Base-by-base conservation (phyloP, 2,329 filamentous ascomycete genomes). In the Scorias spongiosa region DNA sequence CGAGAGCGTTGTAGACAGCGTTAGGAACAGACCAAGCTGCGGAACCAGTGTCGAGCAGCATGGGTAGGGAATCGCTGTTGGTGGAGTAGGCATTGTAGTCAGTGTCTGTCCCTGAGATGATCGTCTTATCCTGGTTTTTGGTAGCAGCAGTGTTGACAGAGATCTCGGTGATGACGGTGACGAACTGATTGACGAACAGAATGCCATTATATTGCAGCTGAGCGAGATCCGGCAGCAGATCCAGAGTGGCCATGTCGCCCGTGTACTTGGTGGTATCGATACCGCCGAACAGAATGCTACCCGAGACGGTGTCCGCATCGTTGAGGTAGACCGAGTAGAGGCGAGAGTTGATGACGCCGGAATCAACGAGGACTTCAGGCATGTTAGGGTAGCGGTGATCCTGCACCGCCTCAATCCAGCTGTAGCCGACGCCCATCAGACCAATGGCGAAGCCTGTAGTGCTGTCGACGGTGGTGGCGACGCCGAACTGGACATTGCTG, bases 251-350 rank as follows among this genome's bases (percentile, higher is more conserved):
- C 14, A 62, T 52, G 8, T 54, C 41, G 40, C 55, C 55, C 2
- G 50, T 54, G 42, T 54, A 60, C 36, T 56, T 57, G 18, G 49
- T 47, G 1, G 48, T 57, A 44, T 62, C 59, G 30, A 61, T 54
- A 8, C 59, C 59, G n/a, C 59, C 59, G 41, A 62, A 61, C 15
- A 62, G 51, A 36, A 62, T 56, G 11, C 51, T 54, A 17, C 59
- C 59, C 8, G 54, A 51, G 39, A 46, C 44, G 42, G 41, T 48
- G 29, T 40, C 46, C 10, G 52, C 46, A 17, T 55, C 52, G 42
- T 61, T 61, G 41, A 62, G 47, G 44, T 49, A 61, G 17, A 62
- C 43, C 20, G 54, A 57, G 46, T 58, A 62, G 14, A 59, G 43
- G 8, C 57, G 47, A 32, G 48, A 53, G 38, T 55, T 53, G 43